Percentiles rank a stretch among this genome's conserved stretches.
Conservation (phyloP, 1,284 basidiomycete species). For the Cronartium quercuum region DNA sequence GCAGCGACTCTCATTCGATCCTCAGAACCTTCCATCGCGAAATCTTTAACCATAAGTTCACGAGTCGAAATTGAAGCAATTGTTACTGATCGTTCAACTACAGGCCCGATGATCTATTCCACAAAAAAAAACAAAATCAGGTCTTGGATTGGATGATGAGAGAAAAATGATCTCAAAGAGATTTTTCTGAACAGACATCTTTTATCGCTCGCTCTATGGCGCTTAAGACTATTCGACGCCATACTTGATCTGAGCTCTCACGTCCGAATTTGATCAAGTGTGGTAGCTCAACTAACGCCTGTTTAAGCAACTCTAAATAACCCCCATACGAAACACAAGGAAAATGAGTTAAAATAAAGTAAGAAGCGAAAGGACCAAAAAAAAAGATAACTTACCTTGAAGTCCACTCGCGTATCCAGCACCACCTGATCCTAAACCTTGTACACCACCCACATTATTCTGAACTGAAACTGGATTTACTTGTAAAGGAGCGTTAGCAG, state of each 20-base stretch:
- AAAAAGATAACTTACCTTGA: conserved; percentile 18
- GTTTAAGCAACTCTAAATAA: conserved; percentile 53
- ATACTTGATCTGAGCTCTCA: conserved; percentile 67
- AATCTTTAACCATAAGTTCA: conserved; percentile 93
- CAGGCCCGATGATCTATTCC: conserved; percentile 78
- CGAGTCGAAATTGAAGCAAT: conserved; percentile 97
- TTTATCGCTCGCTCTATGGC: conserved; percentile 91
- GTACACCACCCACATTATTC: conserved; percentile 3
- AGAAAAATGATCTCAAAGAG: neutral
- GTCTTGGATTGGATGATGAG: neutral
- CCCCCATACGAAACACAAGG: neutral
- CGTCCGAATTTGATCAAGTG: conserved; percentile 70
- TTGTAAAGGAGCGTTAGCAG: conserved; percentile 4
- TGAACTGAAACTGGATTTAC: neutral
- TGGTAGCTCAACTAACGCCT: conserved; percentile 67
- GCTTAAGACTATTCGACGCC: conserved; percentile 85
- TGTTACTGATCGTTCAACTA: conserved; percentile 97
- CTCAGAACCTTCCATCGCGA: conserved; percentile 87
- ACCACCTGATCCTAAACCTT: conserved; percentile 20
- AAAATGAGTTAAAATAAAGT: neutral
- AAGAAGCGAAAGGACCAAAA: neutral
- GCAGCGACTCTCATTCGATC: conserved; percentile 84
- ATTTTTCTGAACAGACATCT: conserved; percentile 54
- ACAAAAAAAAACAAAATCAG: neutral
- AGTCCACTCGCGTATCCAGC: conserved; percentile 33